These are phyloP conservation scores for Aleurites moluccanus DNA, from an alignment of 441 rosid species.

Conservation along the genomic window DNA sequence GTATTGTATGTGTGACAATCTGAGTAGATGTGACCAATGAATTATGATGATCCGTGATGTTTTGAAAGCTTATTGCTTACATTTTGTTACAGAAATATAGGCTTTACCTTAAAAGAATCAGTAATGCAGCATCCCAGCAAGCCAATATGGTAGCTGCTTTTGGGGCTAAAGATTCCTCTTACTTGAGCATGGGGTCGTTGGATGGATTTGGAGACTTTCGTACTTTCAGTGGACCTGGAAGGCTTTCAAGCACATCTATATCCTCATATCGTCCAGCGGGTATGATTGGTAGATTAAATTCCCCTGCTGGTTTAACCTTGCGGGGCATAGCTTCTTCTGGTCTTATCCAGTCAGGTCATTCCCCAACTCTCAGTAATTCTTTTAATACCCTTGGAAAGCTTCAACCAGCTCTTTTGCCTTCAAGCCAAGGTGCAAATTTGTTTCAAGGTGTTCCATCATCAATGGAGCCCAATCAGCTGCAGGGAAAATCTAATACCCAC, in stretches of 20 bases:
- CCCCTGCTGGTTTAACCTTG: slow-evolving; percentile 53
- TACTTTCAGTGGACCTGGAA: slow-evolving; percentile 52
- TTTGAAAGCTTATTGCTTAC: slow-evolving; percentile 16
- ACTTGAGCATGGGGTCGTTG: slow-evolving; percentile 48
- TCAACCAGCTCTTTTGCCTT: slow-evolving; percentile 42
- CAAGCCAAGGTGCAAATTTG: slow-evolving; percentile 42
- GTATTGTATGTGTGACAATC: background rate
- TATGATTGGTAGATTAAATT: slow-evolving; percentile 62
- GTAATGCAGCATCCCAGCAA: slow-evolving; percentile 48
- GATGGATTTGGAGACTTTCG: slow-evolving; percentile 67
- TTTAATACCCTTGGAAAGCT: slow-evolving; percentile 44
- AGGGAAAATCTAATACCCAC: slow-evolving; percentile 42
- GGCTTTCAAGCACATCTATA: slow-evolving; percentile 39
- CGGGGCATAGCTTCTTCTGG: slow-evolving; percentile 65
- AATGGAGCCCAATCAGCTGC: slow-evolving; percentile 53
- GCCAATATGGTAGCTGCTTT: slow-evolving; percentile 46
- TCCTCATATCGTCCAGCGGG: slow-evolving; percentile 54
- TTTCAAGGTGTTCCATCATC: slow-evolving; percentile 53
- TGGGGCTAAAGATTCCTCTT: slow-evolving; percentile 62
- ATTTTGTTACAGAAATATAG: slow-evolving; percentile 76
- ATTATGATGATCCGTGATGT: slow-evolving; percentile 11
- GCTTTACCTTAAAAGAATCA: slow-evolving; percentile 73
- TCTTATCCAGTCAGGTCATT: slow-evolving; percentile 45
- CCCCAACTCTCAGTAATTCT: slow-evolving; percentile 47
- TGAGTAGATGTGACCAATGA: background rate